Evolutionary conservation across 495 filamentous ascomycete species (phyloP).

Genomic region (Penicillium chermesinum): DNA sequence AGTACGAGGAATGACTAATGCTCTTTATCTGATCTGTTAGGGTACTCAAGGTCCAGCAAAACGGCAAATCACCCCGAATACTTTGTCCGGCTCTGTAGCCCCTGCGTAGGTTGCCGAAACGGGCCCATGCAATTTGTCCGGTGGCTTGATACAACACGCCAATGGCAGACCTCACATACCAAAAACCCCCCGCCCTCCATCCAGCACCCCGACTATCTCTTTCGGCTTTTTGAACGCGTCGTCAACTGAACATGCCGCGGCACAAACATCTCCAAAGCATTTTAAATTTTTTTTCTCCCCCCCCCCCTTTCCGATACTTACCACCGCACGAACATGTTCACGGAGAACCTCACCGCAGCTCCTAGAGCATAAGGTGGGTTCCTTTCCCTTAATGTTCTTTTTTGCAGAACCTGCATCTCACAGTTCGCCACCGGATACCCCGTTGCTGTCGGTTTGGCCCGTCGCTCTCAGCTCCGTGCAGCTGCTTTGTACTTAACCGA

Average conservation of each 20-base stretch:
- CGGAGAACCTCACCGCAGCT: constrained; percentile 13
- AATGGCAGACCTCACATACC: too few relatives aligned
- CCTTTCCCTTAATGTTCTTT: constrained; percentile 23
- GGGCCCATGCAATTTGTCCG: neutral
- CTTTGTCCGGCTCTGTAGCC: constrained; percentile 24
- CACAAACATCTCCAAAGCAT: neutral
- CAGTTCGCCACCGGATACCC: neutral
- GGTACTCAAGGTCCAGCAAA: constrained; percentile 32
- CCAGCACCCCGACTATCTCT: too few relatives aligned
- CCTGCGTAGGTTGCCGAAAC: constrained; percentile 34
- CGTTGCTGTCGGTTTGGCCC: constrained; percentile 9
- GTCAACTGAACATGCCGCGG: too few relatives aligned
- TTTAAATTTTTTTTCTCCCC: constrained; percentile 5
- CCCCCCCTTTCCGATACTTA: neutral
- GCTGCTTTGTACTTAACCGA: constrained; percentile 24
- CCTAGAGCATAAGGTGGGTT: constrained; percentile 38
- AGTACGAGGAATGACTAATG: constrained; percentile 36
- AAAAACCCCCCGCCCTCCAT: too few relatives aligned
- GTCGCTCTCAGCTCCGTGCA: constrained; percentile 7
- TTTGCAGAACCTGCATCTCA: constrained; percentile 12
- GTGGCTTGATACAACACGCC: too few relatives aligned
- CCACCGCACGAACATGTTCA: neutral
- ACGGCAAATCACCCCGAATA: constrained; percentile 35
- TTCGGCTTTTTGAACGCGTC: too few relatives aligned
- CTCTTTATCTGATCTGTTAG: constrained; percentile 23